Evolutionary conservation across 1,284 basidiomycete species (phyloP).

Genomic region (Dichomitus squalens): DNA sequence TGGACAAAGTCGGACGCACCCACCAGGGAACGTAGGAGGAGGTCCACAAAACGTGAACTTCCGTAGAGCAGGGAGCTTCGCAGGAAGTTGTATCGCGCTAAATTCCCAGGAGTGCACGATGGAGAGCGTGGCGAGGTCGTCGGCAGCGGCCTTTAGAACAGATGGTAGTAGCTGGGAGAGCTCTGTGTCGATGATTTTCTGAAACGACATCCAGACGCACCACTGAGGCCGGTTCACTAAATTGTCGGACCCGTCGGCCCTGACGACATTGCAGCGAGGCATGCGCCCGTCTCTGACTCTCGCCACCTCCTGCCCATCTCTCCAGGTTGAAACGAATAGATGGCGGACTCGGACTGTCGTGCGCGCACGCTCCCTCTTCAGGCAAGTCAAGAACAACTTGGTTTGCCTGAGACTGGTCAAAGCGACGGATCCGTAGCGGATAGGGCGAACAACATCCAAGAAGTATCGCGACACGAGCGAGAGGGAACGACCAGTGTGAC

Average conservation of each 20-base stretch:
- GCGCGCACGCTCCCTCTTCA: not conserved
- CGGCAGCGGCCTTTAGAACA: constrained; percentile 3
- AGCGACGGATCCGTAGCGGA: constrained; percentile 8
- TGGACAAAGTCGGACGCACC: not conserved
- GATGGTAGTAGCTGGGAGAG: constrained; percentile 2
- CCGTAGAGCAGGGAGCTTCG: constrained; percentile 1
- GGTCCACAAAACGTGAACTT: constrained; percentile 8
- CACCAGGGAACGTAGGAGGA: not conserved
- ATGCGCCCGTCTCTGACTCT: not conserved
- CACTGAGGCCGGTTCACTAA: not conserved
- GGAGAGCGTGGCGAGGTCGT: constrained; percentile 4
- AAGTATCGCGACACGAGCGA: constrained; percentile 6
- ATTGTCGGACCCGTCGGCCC: not conserved
- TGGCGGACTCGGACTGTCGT: not conserved
- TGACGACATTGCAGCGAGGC: not conserved
- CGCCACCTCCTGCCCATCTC: constrained; percentile 8
- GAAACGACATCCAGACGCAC: not conserved
- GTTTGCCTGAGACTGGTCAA: constrained; percentile 1
- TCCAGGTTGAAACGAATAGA: constrained; percentile 10
- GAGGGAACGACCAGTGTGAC: constrained; percentile 16
- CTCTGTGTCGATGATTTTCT: constrained; percentile 3
- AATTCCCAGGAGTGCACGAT: constrained; percentile 15
- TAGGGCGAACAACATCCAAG: not conserved
- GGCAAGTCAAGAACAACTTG: constrained; percentile 2
- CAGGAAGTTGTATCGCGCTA: constrained; percentile 1